Evolutionary conservation across 768 basidiomycete species (phyloP).

Genomic region (Gloeostereum incarnatum): DNA sequence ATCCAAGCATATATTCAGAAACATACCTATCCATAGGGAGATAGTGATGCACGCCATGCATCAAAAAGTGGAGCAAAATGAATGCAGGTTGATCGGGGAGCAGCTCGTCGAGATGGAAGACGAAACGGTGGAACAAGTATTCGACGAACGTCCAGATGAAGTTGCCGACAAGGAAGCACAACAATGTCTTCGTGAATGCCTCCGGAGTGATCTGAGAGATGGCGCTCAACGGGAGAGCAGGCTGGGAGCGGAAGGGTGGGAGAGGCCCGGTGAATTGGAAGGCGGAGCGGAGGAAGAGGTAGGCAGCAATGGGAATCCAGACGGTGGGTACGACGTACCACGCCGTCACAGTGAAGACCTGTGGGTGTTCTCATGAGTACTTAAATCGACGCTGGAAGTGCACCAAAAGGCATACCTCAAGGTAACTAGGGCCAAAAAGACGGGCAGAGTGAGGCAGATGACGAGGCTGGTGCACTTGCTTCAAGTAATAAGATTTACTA

Average conservation of each 20-base stretch:
- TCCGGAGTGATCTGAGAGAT: slow-evolving; percentile 37
- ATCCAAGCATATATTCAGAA: background rate
- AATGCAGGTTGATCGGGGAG: slow-evolving; percentile 79
- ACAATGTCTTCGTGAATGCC: slow-evolving; percentile 42
- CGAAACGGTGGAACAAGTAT: slow-evolving; percentile 88
- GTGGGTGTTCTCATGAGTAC: background rate
- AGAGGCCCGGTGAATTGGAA: slow-evolving; percentile 71
- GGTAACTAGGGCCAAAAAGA: slow-evolving; percentile 71
- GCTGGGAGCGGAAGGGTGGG: slow-evolving; percentile 51
- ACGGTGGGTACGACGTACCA: slow-evolving; percentile 93
- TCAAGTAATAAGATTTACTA: slow-evolving; percentile 91
- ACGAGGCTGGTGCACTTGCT: slow-evolving; percentile 95
- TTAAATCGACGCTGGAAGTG: slow-evolving; percentile 1
- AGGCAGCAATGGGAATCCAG: slow-evolving; percentile 82
- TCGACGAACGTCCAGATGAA: slow-evolving; percentile 92
- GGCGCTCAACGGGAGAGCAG: slow-evolving; percentile 42
- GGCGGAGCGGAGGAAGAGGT: slow-evolving; percentile 75
- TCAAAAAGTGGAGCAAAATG: slow-evolving; percentile 81
- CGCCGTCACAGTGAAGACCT: slow-evolving; percentile 76
- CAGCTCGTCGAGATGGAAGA: slow-evolving; percentile 88
- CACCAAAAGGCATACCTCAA: slow-evolving; percentile 50
- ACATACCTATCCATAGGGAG: slow-evolving; percentile 87
- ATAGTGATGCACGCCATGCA: slow-evolving; percentile 97
- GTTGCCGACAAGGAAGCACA: slow-evolving; percentile 79
- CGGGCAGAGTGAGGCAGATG: slow-evolving; percentile 78